phyloP scores from a whole-genome alignment of 2,329 filamentous ascomycete genomes.

The Monilinia laxa region DNA sequence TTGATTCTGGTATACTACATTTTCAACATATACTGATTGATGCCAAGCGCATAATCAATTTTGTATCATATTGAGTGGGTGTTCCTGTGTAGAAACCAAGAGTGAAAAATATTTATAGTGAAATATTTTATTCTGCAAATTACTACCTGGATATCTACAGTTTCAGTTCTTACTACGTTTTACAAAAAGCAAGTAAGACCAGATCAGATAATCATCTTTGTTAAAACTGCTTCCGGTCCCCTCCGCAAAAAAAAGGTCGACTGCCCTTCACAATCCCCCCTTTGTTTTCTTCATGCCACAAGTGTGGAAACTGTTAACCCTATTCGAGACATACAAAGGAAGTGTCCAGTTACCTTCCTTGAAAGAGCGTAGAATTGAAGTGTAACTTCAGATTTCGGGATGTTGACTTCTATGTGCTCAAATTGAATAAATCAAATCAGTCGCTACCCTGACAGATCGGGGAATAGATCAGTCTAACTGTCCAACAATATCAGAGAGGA shows the following conservation, averaged over 20 bases:
- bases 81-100: neutral
- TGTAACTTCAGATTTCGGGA: neutral
- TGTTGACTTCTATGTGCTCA: neutral
- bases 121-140: neutral
- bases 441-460: neutral
- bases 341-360: neutral
- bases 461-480: neutral
- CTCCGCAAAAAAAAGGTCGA: neutral
- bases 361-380: neutral
- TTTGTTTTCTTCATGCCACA: constrained; percentile 1
- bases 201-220: neutral
- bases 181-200: neutral
- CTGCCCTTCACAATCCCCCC: neutral
- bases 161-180: neutral
- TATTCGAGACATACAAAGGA: neutral
- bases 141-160: neutral
- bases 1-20: constrained; percentile 11
- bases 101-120: neutral
- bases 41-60: constrained; percentile 1
- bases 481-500: neutral
- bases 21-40: constrained; percentile 4
- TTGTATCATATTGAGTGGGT: constrained; percentile 8
- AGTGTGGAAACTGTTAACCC: neutral
- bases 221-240: neutral
- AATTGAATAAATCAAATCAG: neutral